Evolutionary conservation across 768 basidiomycete species (phyloP).

Genomic region (Podaxis mareebaensis): DNA sequence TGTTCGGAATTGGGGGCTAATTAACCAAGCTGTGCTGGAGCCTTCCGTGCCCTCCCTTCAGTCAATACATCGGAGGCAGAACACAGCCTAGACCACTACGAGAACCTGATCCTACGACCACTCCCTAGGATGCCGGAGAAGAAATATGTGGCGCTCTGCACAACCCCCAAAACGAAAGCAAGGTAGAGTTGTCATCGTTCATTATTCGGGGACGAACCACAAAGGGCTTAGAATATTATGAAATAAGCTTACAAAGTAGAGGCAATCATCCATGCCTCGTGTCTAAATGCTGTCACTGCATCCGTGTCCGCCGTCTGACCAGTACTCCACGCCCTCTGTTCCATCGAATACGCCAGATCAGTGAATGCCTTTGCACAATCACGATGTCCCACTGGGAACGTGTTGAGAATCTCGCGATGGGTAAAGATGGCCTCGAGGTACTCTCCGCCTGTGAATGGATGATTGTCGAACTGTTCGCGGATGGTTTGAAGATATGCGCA

Average conservation of each 20-base stretch:
- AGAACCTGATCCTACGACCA: background rate
- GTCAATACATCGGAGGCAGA: conserved; percentile 16
- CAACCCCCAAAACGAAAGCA: background rate
- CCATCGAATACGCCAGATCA: conserved; percentile 65
- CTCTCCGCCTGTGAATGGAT: conserved; percentile 64
- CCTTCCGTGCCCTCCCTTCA: background rate
- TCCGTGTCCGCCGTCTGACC: conserved; percentile 72
- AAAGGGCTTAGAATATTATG: background rate
- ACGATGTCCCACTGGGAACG: conserved; percentile 61
- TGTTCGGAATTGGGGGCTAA: background rate
- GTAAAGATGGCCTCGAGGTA: conserved; percentile 80
- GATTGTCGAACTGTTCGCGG: conserved; percentile 54
- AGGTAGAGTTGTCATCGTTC: background rate
- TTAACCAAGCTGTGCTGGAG: background rate
- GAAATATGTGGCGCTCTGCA: background rate
- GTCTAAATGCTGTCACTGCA: conserved; percentile 65
- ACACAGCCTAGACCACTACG: background rate
- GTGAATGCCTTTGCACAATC: conserved; percentile 65
- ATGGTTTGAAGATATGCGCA: conserved; percentile 66
- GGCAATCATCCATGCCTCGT: conserved; percentile 67
- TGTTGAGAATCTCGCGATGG: conserved; percentile 68
- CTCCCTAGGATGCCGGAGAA: background rate
- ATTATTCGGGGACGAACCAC: background rate
- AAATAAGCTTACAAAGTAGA: conserved; percentile 31
- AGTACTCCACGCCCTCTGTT: conserved; percentile 65